Conservation (phyloP, 2,329 filamentous ascomycete species). For the Helotiales sp. region DNA sequence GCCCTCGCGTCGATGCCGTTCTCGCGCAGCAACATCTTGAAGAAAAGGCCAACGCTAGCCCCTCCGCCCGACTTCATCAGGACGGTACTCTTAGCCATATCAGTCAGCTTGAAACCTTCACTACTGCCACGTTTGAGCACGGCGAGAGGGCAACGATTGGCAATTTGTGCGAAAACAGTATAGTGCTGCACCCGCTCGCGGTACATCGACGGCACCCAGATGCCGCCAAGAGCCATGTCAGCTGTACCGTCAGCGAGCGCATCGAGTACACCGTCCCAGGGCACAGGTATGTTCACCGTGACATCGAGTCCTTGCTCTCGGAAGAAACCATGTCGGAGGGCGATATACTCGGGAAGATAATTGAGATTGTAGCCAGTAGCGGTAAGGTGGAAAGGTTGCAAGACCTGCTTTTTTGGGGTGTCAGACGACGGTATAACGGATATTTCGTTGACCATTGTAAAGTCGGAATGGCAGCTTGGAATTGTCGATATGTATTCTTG, state of each 20-base stretch:
- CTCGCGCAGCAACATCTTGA: slow-evolving; percentile 11
- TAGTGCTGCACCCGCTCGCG: slow-evolving; percentile 5
- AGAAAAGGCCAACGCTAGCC: slow-evolving; percentile 9
- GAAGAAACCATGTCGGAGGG: slow-evolving; percentile 34
- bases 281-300: slow-evolving; percentile 29
- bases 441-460: background rate
- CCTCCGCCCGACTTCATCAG: slow-evolving; percentile 10
- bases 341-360: slow-evolving; percentile 37
- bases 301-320: slow-evolving; percentile 34
- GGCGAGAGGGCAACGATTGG: slow-evolving; percentile 11
- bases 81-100: slow-evolving; percentile 4
- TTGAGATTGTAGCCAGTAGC: slow-evolving; percentile 24
- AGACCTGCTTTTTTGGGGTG: background rate
- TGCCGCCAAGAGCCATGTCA: slow-evolving; percentile 9
- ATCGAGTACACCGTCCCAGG: slow-evolving; percentile 11
- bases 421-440: background rate
- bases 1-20: slow-evolving; percentile 5
- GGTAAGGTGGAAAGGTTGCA: slow-evolving; percentile 7
- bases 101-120: slow-evolving; percentile 4
- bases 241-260: slow-evolving; percentile 7
- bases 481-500: too few relatives aligned
- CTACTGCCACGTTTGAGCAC: background rate
- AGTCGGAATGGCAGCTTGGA: too few relatives aligned
- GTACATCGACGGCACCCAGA: slow-evolving; percentile 12
- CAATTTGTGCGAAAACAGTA: slow-evolving; percentile 11